Conservation (phyloP, 805 yeast genomes). For the Nakazawaea sp. region DNA sequence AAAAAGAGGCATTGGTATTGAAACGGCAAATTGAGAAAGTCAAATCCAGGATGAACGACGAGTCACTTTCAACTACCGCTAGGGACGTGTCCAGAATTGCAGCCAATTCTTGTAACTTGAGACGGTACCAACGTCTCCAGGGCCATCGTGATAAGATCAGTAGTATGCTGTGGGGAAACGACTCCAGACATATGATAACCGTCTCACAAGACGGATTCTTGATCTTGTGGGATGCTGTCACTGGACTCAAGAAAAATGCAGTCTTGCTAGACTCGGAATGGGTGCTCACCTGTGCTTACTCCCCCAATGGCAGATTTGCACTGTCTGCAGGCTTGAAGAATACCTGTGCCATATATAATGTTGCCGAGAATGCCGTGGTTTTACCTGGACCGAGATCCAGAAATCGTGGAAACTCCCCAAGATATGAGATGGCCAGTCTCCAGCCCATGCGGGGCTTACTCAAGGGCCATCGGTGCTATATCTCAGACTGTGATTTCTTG, state of each 20-base stretch:
- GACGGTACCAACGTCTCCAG: constrained; percentile 27
- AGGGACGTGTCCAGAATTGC: neutral
- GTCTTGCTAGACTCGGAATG: constrained; percentile 70
- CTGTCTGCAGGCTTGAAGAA: constrained; percentile 86
- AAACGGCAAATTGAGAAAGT: constrained; percentile 6
- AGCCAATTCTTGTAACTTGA: constrained; percentile 7
- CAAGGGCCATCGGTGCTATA: constrained; percentile 79
- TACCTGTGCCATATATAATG: constrained; percentile 61
- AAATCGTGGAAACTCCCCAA: neutral
- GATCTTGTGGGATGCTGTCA: constrained; percentile 74
- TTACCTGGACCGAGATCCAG: neutral
- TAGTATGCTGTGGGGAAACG: constrained; percentile 60
- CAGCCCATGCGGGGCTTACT: constrained; percentile 27
- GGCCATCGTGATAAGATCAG: constrained; percentile 75
- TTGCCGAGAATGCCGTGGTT: constrained; percentile 14
- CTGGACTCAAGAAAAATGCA: constrained; percentile 66
- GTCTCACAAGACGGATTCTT: constrained; percentile 86
- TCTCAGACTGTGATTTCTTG: constrained; percentile 69
- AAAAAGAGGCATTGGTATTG: neutral
- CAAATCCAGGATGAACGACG: constrained; percentile 3
- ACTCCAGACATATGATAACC: constrained; percentile 53
- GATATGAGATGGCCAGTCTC: neutral
- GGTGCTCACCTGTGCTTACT: constrained; percentile 69
- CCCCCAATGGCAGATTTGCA: constrained; percentile 57
- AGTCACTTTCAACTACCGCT: constrained; percentile 2